Evolutionary conservation across 148 eudicot genomes (phyloP), one percentile per base, ranked within the genome.

Genomic region (Silene uniflora): DNA sequence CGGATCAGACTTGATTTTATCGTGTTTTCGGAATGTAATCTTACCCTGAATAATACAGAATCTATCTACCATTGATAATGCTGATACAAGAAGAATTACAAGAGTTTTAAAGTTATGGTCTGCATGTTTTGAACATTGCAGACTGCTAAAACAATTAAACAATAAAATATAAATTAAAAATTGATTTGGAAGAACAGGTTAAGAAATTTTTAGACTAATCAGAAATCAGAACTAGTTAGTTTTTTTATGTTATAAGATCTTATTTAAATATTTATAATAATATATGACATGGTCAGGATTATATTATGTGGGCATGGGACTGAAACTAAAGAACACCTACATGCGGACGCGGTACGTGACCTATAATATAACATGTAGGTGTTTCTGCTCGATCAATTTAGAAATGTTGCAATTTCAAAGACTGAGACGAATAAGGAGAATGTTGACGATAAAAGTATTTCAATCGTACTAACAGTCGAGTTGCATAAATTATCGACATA

Each of bases 91-190:
- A 1, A 29, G 47, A 23, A 32, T 75, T 32, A 10, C 49, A 47
- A 58, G 56, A 14, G 67, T 25, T 44, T 55, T 18, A 42, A 63
- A 73, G 77, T 81, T 66, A 77, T 81, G 83, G 80, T 25, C 59
- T 58, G 22, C 83, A 81, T 81, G 83, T 76, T 76, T 73, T 64
- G 67, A 22, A 52, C 63, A 77, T 46, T 19, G 11, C 35, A 25
- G 70, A 39, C 55, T 69, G 64, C 63, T 47, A 12, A 69, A 69
- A 69, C 1, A 46, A n/a, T n/a, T 7, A 8, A 42, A 39, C 5
- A 67, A 18, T 29, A 39, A 39, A 42, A n/a, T 9, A 8, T 39
- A 17, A 1, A 8, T 39, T 13, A 65, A 65, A 29, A 65, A 32
- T 29, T 65, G 42, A n/a, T 29, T 1, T 65, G 18, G 39, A 25